Conservation (phyloP, 768 basidiomycete genomes). For the Pseudohyphozyma bogoriensis region DNA sequence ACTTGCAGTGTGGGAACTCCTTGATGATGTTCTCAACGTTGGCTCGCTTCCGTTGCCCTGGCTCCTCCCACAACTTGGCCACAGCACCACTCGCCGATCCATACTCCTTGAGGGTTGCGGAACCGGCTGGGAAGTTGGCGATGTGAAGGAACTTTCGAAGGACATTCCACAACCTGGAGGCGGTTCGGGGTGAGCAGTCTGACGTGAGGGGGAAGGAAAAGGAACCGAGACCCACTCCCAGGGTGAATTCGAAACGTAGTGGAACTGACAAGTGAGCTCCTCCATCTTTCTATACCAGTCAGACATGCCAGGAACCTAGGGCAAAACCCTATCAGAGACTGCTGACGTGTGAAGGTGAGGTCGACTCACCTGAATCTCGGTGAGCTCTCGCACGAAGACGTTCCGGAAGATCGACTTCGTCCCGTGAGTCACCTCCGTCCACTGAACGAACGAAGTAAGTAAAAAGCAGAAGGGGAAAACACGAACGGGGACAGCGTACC, state of each 20-base stretch:
- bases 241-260: constrained; percentile 87
- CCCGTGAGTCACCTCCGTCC: constrained; percentile 63
- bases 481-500: too few species aligned
- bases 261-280: constrained; percentile 58
- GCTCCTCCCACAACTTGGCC: constrained; percentile 70
- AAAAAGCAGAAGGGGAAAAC: background rate
- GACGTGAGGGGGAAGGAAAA: background rate
- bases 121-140: constrained; percentile 58
- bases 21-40: constrained; percentile 51
- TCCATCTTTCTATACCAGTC: constrained; percentile 35
- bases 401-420: constrained; percentile 76
- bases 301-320: constrained; percentile 33
- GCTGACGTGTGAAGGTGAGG: background rate
- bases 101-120: constrained; percentile 53
- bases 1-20: constrained; percentile 10
- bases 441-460: background rate
- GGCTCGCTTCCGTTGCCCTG: constrained; percentile 63
- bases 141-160: constrained; percentile 63
- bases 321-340: background rate
- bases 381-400: constrained; percentile 77
- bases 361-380: constrained; percentile 60
- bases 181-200: too few species aligned
- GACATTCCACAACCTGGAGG: constrained; percentile 55
- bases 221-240: constrained; percentile 38
- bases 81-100: constrained; percentile 67